Evolutionary conservation across 2,329 filamentous ascomycete genomes (phyloP), one percentile per base, ranked within the genome.

Genomic region (Akanthomyces uredinophilus): DNA sequence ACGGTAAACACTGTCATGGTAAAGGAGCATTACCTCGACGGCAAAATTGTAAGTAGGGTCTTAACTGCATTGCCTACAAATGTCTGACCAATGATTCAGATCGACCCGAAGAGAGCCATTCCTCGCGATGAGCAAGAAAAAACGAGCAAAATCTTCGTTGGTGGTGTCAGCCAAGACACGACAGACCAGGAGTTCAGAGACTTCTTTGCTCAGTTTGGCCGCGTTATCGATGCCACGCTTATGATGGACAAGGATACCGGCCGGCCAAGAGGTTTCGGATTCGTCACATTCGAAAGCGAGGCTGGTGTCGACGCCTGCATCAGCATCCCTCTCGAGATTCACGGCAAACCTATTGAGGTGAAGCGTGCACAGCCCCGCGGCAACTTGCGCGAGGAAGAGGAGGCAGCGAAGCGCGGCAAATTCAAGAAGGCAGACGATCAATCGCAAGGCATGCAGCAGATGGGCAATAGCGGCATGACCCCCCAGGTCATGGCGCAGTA

Each of bases 231-330:
- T 77, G 95, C 95, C 2, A 99, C 95, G 0, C 86, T 99, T 2
- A 99, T 99, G 95, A 99, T 99, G 87, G 95, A 99, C 75, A 99
- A 99, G 77, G 95, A 99, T 74, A 99, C 95, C 1, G 95, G 95
- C n/a, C 87, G 95, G 46, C 95, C 95, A 3, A 85, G 95, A 71
- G 95, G 95, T 1, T 99, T 99, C 71, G 95, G 95, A 16, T 99
- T 99, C 74, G 95, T 99, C 59, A 99, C 95, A 0, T 99, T 99
- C 69, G 95, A 99, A 76, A 96, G 89, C 67, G 95, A 99, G 71
- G 88, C 91, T 18, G 95, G 95, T 20, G 95, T 99, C 50, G 95
- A 99, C 66, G 90, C 91, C 39, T 96, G 93, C 64, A 86, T 99
- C 49, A 87, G 89, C 61, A 85, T 88, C 24, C 90, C 92, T 18